Evolutionary conservation across 169 alveolate genomes (phyloP), one percentile per base, ranked within the genome.

Genomic region (Eimeria praecox): DNA sequence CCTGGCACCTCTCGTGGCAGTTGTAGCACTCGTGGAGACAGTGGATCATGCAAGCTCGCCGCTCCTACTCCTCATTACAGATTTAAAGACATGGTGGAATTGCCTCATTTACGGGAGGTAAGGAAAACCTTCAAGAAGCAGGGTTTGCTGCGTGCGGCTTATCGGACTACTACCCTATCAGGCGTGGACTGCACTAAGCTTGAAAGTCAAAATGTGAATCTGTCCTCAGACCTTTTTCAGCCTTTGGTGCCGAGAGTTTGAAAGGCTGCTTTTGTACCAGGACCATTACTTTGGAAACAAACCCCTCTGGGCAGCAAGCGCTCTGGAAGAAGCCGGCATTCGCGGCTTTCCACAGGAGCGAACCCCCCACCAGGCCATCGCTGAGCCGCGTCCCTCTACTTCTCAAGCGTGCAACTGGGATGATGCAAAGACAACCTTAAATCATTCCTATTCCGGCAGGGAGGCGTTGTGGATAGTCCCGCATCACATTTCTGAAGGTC

Each of bases 21-120:
- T 12, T 64, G 83, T 42, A 62, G 94, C 83, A 87, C 83, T 1
- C 83, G 80, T 27, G 83, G 94, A 87, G 94, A 62, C 24, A 22
- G 80, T 27, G 82, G 78, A 38, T 40, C 82, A 27, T 82, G 64
- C 66, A 46, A 59, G 85, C 46, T 27, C 18, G 78, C 3, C 75
- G 8, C n/a, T 22, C 80, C 94, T 12, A 33, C n/a, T 24, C 52
- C 64, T 35, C 94, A 87, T n/a, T 87, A 87, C 83, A 27, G 94
- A 75, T 87, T 87, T 40, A 59, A 62, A 54, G 94, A 87, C 52
- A 87, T 87, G 94, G 83, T 87, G 33, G 94, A 87, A 24, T 49
- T 87, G 94, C 94, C 94, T 52, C 94, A 87, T 64, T 64, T 87
- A 8, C 94, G 83, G 10, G 94, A 87, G 82, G 94, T 87, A 38